Evolutionary conservation across 768 basidiomycete species (phyloP), one percentile per base, ranked within the genome.

Genomic region (Terana coerulea): DNA sequence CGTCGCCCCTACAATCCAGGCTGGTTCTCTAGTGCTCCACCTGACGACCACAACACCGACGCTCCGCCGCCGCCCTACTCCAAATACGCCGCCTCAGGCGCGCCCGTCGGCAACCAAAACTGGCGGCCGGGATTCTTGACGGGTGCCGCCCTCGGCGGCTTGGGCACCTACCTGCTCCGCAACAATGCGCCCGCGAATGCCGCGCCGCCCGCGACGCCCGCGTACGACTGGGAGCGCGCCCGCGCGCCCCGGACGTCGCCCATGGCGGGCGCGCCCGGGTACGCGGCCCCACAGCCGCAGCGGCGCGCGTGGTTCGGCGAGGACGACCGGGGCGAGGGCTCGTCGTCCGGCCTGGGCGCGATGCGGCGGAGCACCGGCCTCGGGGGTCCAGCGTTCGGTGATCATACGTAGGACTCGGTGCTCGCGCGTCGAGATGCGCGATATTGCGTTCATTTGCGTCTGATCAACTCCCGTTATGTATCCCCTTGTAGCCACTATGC

Each of bases 91-190:
- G 43, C 52, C 9, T 49, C 60, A 3, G 26, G 51, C 10, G 79
- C 58, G 56, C 29, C 28, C 65, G 67, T 14, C 53, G 50, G 8
- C 40, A 52, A 47, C 42, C 22, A 64, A 62, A 67, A 49, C 56
- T 83, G 81, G 80, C 66, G 71, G 35, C 85, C 88, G 10, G 91
- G 91, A 3, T 94, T 95, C 64, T 94, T 85, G 88, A 85, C 88
- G 1, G 93, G 93, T 3, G 81, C 88, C 6, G 79, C 81, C 0
- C 60, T 87, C 1, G 94, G 91, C 6, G 86, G 84, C 22, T 64
- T 88, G 2, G 86, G 83, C 2, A 78, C 81, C 24, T 79, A 79
- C 54, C 59, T 83, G 2, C 71, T 75, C 12, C 19, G 17, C 67
- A 84, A 76, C 61, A 66, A 64, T 47, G 11, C 59, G 53, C 47